phyloP scores from a whole-genome alignment of 192 early-diverging fungal species.

The Ambispora gerdemannii region DNA sequence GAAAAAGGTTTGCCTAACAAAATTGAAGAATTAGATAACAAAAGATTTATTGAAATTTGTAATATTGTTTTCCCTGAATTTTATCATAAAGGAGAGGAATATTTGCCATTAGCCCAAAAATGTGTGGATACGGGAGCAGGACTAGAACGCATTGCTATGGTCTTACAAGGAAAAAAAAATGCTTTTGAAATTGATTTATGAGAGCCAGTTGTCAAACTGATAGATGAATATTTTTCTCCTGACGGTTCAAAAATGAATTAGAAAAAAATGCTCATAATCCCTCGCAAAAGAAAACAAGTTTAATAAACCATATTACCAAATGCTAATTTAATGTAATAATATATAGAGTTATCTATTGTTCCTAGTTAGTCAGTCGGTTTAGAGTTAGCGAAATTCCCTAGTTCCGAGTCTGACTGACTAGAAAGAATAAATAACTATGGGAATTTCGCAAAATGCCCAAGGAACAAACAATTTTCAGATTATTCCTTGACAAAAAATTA shows the following conservation, averaged over 20 bases:
- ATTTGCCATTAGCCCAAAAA: slow-evolving; percentile 44
- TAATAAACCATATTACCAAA: too few species aligned
- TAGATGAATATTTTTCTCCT: too few species aligned
- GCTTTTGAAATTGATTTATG: slow-evolving; percentile 58
- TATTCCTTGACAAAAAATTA: too few species aligned
- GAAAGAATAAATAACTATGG: background rate
- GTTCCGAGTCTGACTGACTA: background rate
- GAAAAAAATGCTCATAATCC: too few species aligned
- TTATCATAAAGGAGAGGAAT: slow-evolving; percentile 45
- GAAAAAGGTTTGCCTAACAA: slow-evolving; percentile 11
- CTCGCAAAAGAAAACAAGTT: too few species aligned
- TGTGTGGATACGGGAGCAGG: slow-evolving; percentile 65
- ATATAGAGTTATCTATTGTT: slow-evolving; percentile 1
- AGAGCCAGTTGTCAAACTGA: slow-evolving; percentile 34
- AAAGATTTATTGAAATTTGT: slow-evolving; percentile 61
- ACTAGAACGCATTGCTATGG: slow-evolving; percentile 51
- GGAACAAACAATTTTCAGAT: too few species aligned
- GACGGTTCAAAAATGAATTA: too few species aligned
- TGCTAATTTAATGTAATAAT: background rate
- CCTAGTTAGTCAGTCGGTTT: slow-evolving; percentile 12
- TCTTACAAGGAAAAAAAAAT: slow-evolving; percentile 50
- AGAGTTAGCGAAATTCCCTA: slow-evolving; percentile 4
- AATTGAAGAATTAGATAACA: slow-evolving; percentile 40
- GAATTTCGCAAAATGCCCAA: background rate
- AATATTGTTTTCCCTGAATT: slow-evolving; percentile 63